Percentiles rank a stretch among this genome's conserved stretches.
These are phyloP conservation scores for Mycena venus DNA, from an alignment of 768 basidiomycete species.

Conservation along the genomic window DNA sequence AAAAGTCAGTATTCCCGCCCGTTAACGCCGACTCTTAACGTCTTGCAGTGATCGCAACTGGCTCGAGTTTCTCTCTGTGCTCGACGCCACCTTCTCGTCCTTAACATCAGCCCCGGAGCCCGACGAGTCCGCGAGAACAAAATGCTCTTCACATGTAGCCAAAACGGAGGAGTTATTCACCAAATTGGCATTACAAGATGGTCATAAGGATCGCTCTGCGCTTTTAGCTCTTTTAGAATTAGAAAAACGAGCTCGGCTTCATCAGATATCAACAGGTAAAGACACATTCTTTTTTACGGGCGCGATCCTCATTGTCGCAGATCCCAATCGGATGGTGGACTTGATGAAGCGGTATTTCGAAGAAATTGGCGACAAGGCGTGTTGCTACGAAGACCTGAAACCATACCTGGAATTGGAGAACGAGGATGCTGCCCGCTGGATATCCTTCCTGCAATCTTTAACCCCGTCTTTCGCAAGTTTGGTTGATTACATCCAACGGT, in stretches of 20 bases:
- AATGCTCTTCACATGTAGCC: constrained; percentile 54
- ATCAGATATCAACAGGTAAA: constrained; percentile 64
- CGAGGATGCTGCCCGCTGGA: constrained; percentile 65
- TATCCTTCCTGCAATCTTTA: constrained; percentile 63
- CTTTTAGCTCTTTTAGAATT: constrained; percentile 82
- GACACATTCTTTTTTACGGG: not conserved
- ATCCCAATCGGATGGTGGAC: constrained; percentile 55
- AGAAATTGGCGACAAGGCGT: constrained; percentile 82
- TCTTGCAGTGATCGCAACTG: constrained; percentile 83
- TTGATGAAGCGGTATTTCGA: constrained; percentile 79
- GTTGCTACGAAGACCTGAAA: constrained; percentile 89
- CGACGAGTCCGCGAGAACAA: constrained; percentile 51
- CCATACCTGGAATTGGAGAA: constrained; percentile 70
- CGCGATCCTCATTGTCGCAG: constrained; percentile 46
- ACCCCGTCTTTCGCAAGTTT: constrained; percentile 62
- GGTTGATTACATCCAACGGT: not conserved
- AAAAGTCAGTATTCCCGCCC: constrained; percentile 59
- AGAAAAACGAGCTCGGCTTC: constrained; percentile 67
- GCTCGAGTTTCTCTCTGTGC: constrained; percentile 83
- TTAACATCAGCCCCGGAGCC: constrained; percentile 41
- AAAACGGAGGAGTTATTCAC: constrained; percentile 66
- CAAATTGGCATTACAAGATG: constrained; percentile 73
- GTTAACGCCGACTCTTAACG: constrained; percentile 17
- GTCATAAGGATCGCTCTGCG: constrained; percentile 79
- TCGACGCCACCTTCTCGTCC: constrained; percentile 74